These are phyloP conservation scores for Wickerhamomyces chambardii DNA, from an alignment of 805 yeast species.

Conservation along the genomic window DNA sequence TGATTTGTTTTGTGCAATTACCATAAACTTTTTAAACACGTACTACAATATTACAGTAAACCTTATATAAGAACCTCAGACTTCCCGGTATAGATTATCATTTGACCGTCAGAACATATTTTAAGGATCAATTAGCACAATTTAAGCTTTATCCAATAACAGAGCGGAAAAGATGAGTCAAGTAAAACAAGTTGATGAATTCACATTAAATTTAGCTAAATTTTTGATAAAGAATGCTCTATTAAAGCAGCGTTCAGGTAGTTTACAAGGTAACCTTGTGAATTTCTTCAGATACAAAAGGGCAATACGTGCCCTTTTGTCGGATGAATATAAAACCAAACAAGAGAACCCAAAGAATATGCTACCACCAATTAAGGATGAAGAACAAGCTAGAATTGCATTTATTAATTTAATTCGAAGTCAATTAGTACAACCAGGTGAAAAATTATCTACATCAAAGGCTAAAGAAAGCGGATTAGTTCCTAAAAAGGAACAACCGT, in stretches of 20 bases:
- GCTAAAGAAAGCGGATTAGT: constrained; percentile 52
- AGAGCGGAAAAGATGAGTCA: too few species aligned
- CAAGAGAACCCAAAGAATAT: constrained; percentile 35
- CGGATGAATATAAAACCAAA: constrained; percentile 57
- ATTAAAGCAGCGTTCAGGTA: constrained; percentile 79
- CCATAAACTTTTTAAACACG: too few species aligned
- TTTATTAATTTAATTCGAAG: constrained; percentile 63
- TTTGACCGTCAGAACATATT: too few species aligned
- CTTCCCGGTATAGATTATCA: too few species aligned
- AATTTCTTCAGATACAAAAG: constrained; percentile 89
- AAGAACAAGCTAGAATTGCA: constrained; percentile 48
- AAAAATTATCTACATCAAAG: constrained; percentile 61
- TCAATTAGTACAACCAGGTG: constrained; percentile 68
- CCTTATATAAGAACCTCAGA: too few species aligned
- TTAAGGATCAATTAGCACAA: too few species aligned
- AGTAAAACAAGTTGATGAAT: constrained; percentile 29
- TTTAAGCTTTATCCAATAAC: too few species aligned
- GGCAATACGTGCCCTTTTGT: constrained; percentile 65
- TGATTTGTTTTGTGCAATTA: too few species aligned
- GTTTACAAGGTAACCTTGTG: constrained; percentile 57
- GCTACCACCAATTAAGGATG: constrained; percentile 40
- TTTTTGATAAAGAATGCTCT: constrained; percentile 54
- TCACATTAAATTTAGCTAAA: constrained; percentile 61
- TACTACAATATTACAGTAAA: too few species aligned
- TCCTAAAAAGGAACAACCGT: constrained; percentile 59